Conservation (phyloP, 768 basidiomycete genomes). For the Melanogaster broomeanus region DNA sequence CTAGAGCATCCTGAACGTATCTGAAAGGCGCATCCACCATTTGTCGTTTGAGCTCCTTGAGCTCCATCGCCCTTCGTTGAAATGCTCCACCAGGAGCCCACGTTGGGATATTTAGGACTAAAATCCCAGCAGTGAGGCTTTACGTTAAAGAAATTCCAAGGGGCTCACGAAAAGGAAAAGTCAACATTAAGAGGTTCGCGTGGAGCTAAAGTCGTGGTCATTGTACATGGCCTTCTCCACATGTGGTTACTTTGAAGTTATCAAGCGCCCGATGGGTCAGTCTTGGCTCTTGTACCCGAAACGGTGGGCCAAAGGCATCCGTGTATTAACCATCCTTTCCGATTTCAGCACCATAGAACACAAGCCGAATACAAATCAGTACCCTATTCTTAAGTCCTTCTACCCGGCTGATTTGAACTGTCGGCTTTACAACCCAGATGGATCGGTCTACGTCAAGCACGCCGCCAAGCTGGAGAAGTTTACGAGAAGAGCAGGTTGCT, state of each 20-base stretch:
- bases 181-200: not conserved
- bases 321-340: constrained; percentile 28
- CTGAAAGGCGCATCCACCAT: not conserved
- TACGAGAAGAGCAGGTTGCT: constrained; percentile 55
- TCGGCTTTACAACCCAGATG: constrained; percentile 81
- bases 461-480: constrained; percentile 83
- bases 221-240: constrained; percentile 14
- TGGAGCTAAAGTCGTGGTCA: not conserved
- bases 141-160: not conserved
- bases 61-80: not conserved
- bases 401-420: constrained; percentile 90
- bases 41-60: not conserved
- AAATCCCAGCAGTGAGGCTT: not conserved
- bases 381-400: constrained; percentile 72
- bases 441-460: constrained; percentile 77
- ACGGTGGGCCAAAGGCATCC: not conserved
- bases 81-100: not conserved
- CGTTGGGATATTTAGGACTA: not conserved
- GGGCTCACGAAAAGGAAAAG: not conserved
- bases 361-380: constrained; percentile 87
- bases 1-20: not conserved
- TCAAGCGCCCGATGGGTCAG: constrained; percentile 92
- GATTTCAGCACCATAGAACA: constrained; percentile 87
- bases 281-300: constrained; percentile 10
- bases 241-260: constrained; percentile 88